These are phyloP conservation scores for Cryptococcus depauperatus DNA, from an alignment of 1,284 basidiomycete species.

Conservation along the genomic window DNA sequence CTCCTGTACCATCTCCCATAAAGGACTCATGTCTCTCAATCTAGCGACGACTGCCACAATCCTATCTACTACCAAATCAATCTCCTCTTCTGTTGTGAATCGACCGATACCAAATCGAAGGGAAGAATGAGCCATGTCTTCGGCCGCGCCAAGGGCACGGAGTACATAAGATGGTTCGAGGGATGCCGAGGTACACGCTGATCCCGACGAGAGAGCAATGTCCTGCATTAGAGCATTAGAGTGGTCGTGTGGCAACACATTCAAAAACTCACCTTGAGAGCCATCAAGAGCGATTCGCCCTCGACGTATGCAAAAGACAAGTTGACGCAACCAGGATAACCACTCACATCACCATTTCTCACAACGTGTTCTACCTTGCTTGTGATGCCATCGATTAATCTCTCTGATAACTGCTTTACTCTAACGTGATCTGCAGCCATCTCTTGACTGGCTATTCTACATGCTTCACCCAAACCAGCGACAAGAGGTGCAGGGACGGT, in stretches of 20 bases:
- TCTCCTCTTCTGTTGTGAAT: slow-evolving; percentile 95
- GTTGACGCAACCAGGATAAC: slow-evolving; percentile 90
- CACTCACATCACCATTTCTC: slow-evolving; percentile 82
- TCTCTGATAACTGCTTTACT: slow-evolving; percentile 67
- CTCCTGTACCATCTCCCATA: slow-evolving; percentile 98
- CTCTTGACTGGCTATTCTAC: slow-evolving; percentile 81
- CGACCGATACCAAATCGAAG: slow-evolving; percentile 95
- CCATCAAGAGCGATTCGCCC: slow-evolving; percentile 96
- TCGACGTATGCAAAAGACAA: slow-evolving; percentile 96
- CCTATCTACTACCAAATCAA: slow-evolving; percentile 88
- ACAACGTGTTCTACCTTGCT: slow-evolving; percentile 80
- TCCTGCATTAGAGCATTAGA: slow-evolving; percentile 52
- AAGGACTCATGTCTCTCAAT: slow-evolving; percentile 70
- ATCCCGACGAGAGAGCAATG: slow-evolving; percentile 93
- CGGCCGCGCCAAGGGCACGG: slow-evolving; percentile 88
- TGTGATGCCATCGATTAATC: slow-evolving; percentile 74
- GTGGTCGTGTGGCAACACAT: not conserved
- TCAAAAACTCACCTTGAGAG: slow-evolving; percentile 60
- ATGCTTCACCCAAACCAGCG: slow-evolving; percentile 93
- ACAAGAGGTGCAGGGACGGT: slow-evolving; percentile 84
- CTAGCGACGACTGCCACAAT: slow-evolving; percentile 75
- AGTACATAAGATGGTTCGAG: slow-evolving; percentile 98
- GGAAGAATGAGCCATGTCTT: slow-evolving; percentile 98
- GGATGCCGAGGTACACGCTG: slow-evolving; percentile 96
- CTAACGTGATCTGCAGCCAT: slow-evolving; percentile 84